Base-by-base conservation (phyloP, 2,329 filamentous ascomycete species). In the Thelonectria blattea region DNA sequence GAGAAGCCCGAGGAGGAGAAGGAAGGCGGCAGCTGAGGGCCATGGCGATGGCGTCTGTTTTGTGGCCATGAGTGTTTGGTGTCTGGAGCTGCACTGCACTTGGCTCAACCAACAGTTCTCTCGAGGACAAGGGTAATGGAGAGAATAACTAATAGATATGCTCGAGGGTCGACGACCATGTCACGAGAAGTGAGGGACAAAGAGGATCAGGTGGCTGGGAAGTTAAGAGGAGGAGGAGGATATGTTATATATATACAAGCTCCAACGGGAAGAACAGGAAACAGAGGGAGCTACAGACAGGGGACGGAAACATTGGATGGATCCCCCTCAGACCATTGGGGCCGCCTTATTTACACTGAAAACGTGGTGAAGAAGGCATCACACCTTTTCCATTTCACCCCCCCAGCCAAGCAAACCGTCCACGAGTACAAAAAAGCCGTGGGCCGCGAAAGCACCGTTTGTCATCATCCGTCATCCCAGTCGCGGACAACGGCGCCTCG, bases 1-100 rank as follows among this genome's bases (percentile, higher is more conserved):
- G 17, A 67, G 56, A 46, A 62, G 49, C 37, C 39, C 49, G 1
- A 67, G 11, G 2, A 60, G 42, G 1, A 68, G 10, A 10, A 65
- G 7, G 17, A 70, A 41, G 43, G 51, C 52, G 39, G 50, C 20
- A 1, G 41, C 30, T 24, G 41, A 32, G 18, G 5, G 32, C 15
- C 39, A 41, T 39, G 5, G 32, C 15, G 41, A 41, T 39, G 61
- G 17, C 3, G 3, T 18, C 12, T 8, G 15, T n/a, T 53, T 58
- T 42, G 22, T 20, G 47, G 58, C 58, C 58, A 60, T 60, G 9
- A 17, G 22, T 37, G n/a, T 18, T n/a, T 12, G 24, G 27, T 7
- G 10, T 12, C 8, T 12, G 22, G 47, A 15, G 20, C 17, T n/a
- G 3, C 20, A n/a, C 17, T 43, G 41, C n/a, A n/a, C n/a, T 43